A percentile compares a stretch with the other conserved stretches of the same genome.
These are phyloP conservation scores for Sporisorium sorghi DNA, from an alignment of 1,284 basidiomycete genomes.

Conservation along the genomic window DNA sequence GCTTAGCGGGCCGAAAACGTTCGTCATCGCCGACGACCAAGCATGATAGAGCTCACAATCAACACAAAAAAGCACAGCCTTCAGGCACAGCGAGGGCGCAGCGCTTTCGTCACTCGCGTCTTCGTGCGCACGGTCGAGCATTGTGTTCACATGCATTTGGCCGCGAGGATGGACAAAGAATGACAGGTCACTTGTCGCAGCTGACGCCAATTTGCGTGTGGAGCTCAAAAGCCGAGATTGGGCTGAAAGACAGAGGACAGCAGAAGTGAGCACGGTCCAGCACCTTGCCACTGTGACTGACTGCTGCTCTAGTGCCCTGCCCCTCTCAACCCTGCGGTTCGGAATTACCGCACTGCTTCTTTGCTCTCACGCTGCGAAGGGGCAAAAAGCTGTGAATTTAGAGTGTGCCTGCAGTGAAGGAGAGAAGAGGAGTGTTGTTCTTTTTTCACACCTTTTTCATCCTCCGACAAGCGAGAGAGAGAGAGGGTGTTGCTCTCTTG, in stretches of 20 bases:
- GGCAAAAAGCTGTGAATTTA: not conserved
- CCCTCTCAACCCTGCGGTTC: not conserved
- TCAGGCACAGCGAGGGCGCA: conserved; percentile 1
- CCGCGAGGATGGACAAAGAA: too few species aligned
- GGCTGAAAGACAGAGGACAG: not conserved
- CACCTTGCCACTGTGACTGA: not conserved
- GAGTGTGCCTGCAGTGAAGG: not conserved
- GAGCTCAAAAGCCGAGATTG: too few species aligned
- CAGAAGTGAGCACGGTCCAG: conserved; percentile 1
- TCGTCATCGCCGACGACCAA: conserved; percentile 7
- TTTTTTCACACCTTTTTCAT: not conserved
- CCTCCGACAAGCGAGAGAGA: too few species aligned
- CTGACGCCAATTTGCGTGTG: not conserved
- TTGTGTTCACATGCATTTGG: not conserved
- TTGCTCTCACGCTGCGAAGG: conserved; percentile 1
- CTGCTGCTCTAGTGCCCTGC: not conserved
- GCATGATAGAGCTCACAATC: conserved; percentile 1
- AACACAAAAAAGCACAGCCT: conserved; percentile 3
- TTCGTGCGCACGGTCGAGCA: not conserved
- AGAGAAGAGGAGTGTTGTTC: not conserved
- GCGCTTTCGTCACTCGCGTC: not conserved
- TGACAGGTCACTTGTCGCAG: conserved; percentile 5
- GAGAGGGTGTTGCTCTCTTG: too few species aligned
- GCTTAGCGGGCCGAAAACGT: conserved; percentile 6
- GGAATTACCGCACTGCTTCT: not conserved